phyloP scores from a whole-genome alignment of 2,329 filamentous ascomycete species.

The Fusarium sulawesiense region DNA sequence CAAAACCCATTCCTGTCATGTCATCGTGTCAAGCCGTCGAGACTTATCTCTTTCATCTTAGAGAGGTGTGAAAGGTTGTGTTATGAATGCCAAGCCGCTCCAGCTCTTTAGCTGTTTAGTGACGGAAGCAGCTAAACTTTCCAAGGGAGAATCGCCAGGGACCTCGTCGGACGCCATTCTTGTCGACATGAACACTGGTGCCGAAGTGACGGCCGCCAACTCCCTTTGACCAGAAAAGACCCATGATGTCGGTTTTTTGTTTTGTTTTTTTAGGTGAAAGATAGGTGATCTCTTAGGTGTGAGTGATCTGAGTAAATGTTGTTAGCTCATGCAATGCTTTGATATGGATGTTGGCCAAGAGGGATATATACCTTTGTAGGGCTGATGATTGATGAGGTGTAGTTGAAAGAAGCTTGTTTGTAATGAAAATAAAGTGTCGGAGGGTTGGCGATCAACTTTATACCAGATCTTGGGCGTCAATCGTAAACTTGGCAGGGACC shows the following conservation, averaged over 20 bases:
- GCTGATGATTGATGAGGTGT: conserved; percentile 10
- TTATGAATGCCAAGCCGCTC: background rate
- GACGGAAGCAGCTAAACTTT: conserved; percentile 64
- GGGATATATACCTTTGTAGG: conserved; percentile 10
- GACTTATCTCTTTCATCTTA: background rate
- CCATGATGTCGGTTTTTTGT: conserved; percentile 51
- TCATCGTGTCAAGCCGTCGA: conserved; percentile 12
- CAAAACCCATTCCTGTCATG: conserved; percentile 16
- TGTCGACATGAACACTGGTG: conserved; percentile 60
- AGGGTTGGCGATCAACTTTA: conserved; percentile 38
- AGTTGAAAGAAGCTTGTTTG: conserved; percentile 42
- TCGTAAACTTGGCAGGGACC: conserved; percentile 43
- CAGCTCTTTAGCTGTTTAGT: conserved; percentile 9
- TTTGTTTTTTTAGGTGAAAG: background rate
- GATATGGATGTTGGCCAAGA: background rate
- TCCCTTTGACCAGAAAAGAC: conserved; percentile 59
- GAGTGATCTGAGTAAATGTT: background rate
- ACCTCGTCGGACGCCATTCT: conserved; percentile 60
- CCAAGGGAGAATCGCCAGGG: conserved; percentile 64
- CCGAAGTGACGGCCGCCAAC: conserved; percentile 63
- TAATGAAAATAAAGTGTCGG: conserved; percentile 37
- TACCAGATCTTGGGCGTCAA: conserved; percentile 30
- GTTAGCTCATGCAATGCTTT: conserved; percentile 7
- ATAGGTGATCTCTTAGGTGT: background rate
- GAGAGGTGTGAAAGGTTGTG: background rate